Base-by-base conservation (phyloP, 2,329 filamentous ascomycete species). In the Gnomoniopsis smithogilvyi region DNA sequence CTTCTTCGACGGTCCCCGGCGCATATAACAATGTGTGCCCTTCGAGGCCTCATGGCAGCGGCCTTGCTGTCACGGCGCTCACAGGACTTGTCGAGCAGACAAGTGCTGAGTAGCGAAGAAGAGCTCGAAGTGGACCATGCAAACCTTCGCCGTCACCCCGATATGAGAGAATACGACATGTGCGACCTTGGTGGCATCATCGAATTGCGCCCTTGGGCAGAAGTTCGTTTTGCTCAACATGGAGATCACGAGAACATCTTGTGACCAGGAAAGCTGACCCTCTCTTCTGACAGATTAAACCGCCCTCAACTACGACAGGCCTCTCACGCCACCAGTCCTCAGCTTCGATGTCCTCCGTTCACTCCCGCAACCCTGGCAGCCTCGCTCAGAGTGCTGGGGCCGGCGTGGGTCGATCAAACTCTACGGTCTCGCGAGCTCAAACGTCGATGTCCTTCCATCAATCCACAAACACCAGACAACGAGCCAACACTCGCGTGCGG, bases 321-420 rank as follows among this genome's bases (percentile, higher is more conserved):
- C 72, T 73, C 12, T 68, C 73, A 55, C 68, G 69, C 11, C 68
- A 75, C 6, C 73, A 77, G 7, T 76, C 78, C 30, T 70, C 74
- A 58, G 72, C 69, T 58, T 72, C 73, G 57, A 70, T 69, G 58
- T 71, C 74, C 36, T 75, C 79, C 62, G 73, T 75, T 67, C 66
- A 71, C 51, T 74, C 75, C 51, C 74, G 75, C 55, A 78, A 74
- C 22, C 34, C 34, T 7, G 54, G 54, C 63, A 78, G 76, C 62
- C 85, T 86, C 63, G 78, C 82, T 15, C 82, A 78, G 62, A 88
- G 83, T 66, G 70, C 85, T 30, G 84, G 86, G 1, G 77, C 80
- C 14, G 78, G 77, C 15, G 65, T 71, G 19, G 80, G 84, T 63
- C 76, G 81, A 15, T 72, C 75, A 6, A 70, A 75, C 19, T 64